A percentile compares a stretch with the other conserved stretches of the same genome.
phyloP scores from a whole-genome alignment of 192 early-diverging fungal species.

The Spizellomyces sp. region DNA sequence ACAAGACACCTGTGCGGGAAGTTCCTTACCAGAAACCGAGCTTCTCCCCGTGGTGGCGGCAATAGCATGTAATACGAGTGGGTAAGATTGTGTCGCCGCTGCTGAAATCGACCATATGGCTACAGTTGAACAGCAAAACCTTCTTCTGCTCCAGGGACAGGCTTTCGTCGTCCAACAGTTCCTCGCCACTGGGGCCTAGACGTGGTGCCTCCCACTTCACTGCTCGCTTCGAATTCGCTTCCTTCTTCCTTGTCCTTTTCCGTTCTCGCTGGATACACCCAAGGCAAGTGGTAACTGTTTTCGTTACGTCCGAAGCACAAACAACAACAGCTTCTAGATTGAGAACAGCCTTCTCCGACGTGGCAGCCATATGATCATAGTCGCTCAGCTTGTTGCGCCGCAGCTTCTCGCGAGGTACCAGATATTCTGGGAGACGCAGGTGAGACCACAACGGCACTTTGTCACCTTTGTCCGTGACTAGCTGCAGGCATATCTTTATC shows the following conservation, averaged over 20 bases:
- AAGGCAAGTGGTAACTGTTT: constrained; percentile 75
- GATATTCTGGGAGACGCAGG: constrained; percentile 77
- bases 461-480: constrained; percentile 68
- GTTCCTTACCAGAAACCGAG: constrained; percentile 75
- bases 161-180: constrained; percentile 64
- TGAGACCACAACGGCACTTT: constrained; percentile 81
- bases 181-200: constrained; percentile 22
- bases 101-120: constrained; percentile 81
- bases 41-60: constrained; percentile 94
- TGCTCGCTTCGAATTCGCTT: constrained; percentile 29
- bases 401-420: constrained; percentile 72
- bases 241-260: constrained; percentile 42
- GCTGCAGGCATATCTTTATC: constrained; percentile 86
- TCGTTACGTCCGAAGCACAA: constrained; percentile 78
- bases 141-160: constrained; percentile 75
- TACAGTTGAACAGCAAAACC: constrained; percentile 88
- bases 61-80: constrained; percentile 95
- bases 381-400: constrained; percentile 37
- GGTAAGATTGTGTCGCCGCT: constrained; percentile 88
- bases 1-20: constrained; percentile 91
- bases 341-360: constrained; percentile 53
- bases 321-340: constrained; percentile 82
- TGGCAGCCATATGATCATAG: constrained; percentile 41
- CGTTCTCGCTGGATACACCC: constrained; percentile 82
- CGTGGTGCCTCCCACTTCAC: constrained; percentile 13